These are phyloP conservation scores for Trifolium repens DNA, from an alignment of 306 rosid species.

Conservation along the genomic window DNA sequence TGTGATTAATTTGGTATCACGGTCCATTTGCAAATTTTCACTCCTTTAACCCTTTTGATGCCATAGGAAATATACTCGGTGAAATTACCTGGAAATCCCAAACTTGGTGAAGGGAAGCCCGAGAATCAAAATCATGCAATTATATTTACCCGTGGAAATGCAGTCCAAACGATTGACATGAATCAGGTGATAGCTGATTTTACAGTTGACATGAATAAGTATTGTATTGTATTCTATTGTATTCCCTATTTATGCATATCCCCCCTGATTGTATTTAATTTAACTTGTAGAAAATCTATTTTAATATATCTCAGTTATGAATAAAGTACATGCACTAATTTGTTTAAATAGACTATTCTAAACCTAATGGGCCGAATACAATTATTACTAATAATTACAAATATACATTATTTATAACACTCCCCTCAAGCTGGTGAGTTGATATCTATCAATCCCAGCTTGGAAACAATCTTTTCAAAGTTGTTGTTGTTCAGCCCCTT, in stretches of 20 bases:
- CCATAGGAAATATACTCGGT: slow-evolving; percentile 86
- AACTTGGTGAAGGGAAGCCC: slow-evolving; percentile 97
- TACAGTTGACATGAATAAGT: background rate
- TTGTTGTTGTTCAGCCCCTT: too few species aligned
- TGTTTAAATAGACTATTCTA: background rate
- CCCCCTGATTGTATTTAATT: slow-evolving; percentile 2
- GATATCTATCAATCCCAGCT: too few species aligned
- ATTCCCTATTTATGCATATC: slow-evolving; percentile 7
- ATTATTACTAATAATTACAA: background rate
- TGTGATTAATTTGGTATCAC: slow-evolving; percentile 2
- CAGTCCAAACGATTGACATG: slow-evolving; percentile 95
- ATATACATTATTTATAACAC: background rate
- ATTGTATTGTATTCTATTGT: background rate
- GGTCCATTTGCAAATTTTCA: background rate
- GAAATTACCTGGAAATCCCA: slow-evolving; percentile 90
- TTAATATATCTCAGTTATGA: background rate
- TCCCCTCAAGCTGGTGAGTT: too few species aligned
- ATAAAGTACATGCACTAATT: background rate
- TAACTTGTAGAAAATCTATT: background rate
- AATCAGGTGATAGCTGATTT: slow-evolving; percentile 73
- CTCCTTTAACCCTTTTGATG: slow-evolving; percentile 32
- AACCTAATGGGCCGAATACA: background rate
- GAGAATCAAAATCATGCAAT: slow-evolving; percentile 97
- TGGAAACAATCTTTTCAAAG: too few species aligned
- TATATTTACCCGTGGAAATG: slow-evolving; percentile 95